Percentiles rank a stretch among this genome's conserved stretches.
phyloP scores from a whole-genome alignment of 1,284 basidiomycete species.

The Salmacisia buchloeana region DNA sequence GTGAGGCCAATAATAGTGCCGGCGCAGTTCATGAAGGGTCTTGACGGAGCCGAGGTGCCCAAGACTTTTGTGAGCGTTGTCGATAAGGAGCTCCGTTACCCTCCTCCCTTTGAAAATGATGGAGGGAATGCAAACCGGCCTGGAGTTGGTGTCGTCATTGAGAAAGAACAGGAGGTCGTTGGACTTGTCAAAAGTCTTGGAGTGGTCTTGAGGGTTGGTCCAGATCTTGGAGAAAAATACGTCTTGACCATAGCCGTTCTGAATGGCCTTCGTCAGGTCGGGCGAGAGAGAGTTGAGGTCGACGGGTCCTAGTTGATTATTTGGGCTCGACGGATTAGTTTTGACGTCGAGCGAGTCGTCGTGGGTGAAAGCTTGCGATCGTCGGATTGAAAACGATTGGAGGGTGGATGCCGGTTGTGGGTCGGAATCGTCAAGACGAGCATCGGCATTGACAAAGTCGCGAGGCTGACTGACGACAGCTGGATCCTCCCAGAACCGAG shows the following conservation, averaged over 20 bases:
- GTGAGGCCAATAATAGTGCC: slow-evolving; percentile 51
- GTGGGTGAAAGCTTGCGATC: too few species aligned
- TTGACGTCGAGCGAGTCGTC: too few species aligned
- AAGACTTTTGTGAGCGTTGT: slow-evolving; percentile 1
- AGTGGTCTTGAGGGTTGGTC: neutral
- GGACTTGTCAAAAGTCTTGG: neutral
- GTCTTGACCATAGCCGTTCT: too few species aligned
- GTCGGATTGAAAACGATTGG: too few species aligned
- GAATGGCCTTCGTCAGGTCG: too few species aligned
- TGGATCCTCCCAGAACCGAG: slow-evolving; percentile 8
- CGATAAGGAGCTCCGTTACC: slow-evolving; percentile 4
- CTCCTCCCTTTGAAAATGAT: slow-evolving; percentile 2
- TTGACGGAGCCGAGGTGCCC: neutral
- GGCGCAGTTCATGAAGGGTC: slow-evolving; percentile 21
- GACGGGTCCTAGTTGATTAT: too few species aligned
- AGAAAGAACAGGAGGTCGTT: neutral
- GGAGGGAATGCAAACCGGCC: neutral
- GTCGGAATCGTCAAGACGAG: neutral
- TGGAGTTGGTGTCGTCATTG: neutral
- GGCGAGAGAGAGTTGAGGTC: too few species aligned
- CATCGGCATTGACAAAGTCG: slow-evolving; percentile 2
- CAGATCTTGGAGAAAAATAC: neutral
- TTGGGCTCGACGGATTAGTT: too few species aligned
- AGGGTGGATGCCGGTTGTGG: neutral
- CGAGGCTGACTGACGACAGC: neutral